A percentile compares a stretch with the other conserved stretches of the same genome.
These are phyloP conservation scores for Talaromyces sp. DNA, from an alignment of 2,329 filamentous ascomycete genomes.

Conservation along the genomic window DNA sequence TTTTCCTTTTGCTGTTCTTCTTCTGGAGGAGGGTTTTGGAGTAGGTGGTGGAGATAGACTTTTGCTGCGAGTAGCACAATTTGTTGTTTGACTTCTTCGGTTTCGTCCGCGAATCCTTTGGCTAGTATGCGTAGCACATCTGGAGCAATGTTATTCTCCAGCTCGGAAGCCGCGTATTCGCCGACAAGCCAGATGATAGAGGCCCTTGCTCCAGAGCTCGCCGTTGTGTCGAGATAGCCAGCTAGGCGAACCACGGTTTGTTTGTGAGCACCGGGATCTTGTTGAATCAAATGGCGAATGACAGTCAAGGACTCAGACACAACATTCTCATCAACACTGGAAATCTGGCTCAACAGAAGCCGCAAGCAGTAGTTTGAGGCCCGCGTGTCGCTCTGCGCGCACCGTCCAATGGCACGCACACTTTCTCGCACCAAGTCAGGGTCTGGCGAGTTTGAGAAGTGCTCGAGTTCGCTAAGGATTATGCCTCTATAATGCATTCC, in stretches of 20 bases:
- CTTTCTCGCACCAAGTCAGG: conserved; percentile 79
- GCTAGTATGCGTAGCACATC: conserved; percentile 86
- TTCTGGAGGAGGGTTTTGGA: conserved; percentile 42
- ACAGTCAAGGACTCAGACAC: conserved; percentile 93
- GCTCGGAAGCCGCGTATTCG: conserved; percentile 77
- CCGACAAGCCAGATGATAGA: conserved; percentile 98
- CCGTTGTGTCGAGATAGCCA: conserved; percentile 83
- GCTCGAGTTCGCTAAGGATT: conserved; percentile 86
- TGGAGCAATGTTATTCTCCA: conserved; percentile 83
- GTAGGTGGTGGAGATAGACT: conserved; percentile 84
- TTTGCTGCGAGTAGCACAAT: conserved; percentile 93
- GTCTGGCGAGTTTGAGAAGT: conserved; percentile 76
- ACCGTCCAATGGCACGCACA: conserved; percentile 87
- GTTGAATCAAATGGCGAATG: conserved; percentile 91
- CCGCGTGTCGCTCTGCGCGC: conserved; percentile 70
- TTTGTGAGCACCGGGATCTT: conserved; percentile 73
- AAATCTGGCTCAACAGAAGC: conserved; percentile 80
- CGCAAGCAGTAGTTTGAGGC: conserved; percentile 76
- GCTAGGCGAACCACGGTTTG: conserved; percentile 85
- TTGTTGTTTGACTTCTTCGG: conserved; percentile 81
- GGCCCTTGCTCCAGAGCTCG: conserved; percentile 80
- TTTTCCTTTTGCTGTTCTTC: conserved; percentile 18
- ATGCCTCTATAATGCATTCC: conserved; percentile 73
- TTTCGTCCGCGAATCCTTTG: conserved; percentile 78
- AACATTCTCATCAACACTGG: conserved; percentile 78